phyloP scores from a whole-genome alignment of 2,329 filamentous ascomycete genomes.

The Penicillium polonicum region DNA sequence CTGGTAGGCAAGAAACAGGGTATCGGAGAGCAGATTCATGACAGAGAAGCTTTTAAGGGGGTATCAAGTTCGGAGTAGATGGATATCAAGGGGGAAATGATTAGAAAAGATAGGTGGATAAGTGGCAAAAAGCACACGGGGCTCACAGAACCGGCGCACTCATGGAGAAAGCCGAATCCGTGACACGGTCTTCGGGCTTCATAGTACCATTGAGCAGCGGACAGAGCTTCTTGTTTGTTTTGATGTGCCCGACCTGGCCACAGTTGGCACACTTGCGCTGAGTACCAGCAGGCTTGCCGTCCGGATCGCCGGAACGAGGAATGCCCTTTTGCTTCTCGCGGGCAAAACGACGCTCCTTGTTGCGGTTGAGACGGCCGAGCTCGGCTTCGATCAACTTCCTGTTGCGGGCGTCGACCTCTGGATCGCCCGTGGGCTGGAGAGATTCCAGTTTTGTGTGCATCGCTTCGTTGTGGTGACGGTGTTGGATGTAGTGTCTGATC shows the following conservation, averaged over 20 bases:
- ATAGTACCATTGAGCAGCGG: slow-evolving; percentile 82
- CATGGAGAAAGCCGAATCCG: slow-evolving; percentile 50
- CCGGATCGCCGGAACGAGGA: slow-evolving; percentile 47
- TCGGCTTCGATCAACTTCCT: slow-evolving; percentile 68
- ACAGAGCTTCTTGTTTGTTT: slow-evolving; percentile 97
- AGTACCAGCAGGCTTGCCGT: slow-evolving; percentile 65
- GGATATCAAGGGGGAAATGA: neutral
- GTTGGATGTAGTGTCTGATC: slow-evolving; percentile 82
- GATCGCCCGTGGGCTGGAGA: slow-evolving; percentile 64
- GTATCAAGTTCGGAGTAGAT: slow-evolving; percentile 14
- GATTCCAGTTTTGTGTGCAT: slow-evolving; percentile 69
- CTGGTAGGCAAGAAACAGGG: slow-evolving; percentile 6
- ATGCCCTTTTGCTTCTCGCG: slow-evolving; percentile 84
- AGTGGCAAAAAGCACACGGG: slow-evolving; percentile 12
- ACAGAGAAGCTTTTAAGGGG: slow-evolving; percentile 3
- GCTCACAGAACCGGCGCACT: slow-evolving; percentile 38
- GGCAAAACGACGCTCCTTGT: slow-evolving; percentile 83
- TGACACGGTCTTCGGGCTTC: slow-evolving; percentile 54
- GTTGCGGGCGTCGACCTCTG: slow-evolving; percentile 63
- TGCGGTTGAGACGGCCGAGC: slow-evolving; percentile 79
- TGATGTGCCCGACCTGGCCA: slow-evolving; percentile 94
- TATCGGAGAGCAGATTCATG: slow-evolving; percentile 14
- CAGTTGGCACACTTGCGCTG: slow-evolving; percentile 94
- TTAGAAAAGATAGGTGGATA: neutral
- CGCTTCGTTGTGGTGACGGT: slow-evolving; percentile 68